These are phyloP conservation scores for Lecanicillium sp. DNA, from an alignment of 2,329 filamentous ascomycete species.

Conservation along the genomic window DNA sequence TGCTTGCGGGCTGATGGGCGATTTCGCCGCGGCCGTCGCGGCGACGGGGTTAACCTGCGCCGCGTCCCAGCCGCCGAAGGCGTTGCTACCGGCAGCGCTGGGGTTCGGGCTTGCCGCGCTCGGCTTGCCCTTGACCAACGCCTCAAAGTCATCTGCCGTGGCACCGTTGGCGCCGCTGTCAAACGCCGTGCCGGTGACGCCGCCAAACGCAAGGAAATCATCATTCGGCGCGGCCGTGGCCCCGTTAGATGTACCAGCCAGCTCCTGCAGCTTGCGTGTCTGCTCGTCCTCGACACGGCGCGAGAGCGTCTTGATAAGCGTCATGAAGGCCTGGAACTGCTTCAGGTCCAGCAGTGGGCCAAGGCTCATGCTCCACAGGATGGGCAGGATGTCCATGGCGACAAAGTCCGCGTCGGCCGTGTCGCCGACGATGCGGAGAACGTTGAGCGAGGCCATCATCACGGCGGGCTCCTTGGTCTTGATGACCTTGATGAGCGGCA, in stretches of 20 bases:
- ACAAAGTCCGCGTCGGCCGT: conserved; percentile 85
- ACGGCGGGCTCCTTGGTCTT: conserved; percentile 98
- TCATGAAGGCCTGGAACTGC: conserved; percentile 88
- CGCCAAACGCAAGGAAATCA: conserved; percentile 67
- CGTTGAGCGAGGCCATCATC: conserved; percentile 86
- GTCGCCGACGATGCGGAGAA: conserved; percentile 76
- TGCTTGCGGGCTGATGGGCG: conserved; percentile 33
- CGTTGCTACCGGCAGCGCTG: conserved; percentile 37
- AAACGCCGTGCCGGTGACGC: conserved; percentile 55
- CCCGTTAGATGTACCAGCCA: conserved; percentile 56
- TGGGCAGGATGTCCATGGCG: conserved; percentile 82
- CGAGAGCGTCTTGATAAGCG: conserved; percentile 75
- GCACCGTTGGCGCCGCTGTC: conserved; percentile 45
- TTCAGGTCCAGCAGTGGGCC: conserved; percentile 81
- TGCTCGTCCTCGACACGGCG: conserved; percentile 82
- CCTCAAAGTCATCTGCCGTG: conserved; percentile 74
- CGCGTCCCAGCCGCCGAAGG: conserved; percentile 45
- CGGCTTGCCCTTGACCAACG: conserved; percentile 68
- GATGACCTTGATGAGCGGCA: conserved; percentile 84
- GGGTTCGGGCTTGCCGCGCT: conserved; percentile 20
- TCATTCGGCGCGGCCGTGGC: conserved; percentile 46
- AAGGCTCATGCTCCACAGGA: conserved; percentile 86
- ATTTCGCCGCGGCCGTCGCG: conserved; percentile 28
- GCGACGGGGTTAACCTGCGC: conserved; percentile 22
- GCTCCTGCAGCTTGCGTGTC: conserved; percentile 77